A percentile compares a stretch with the other conserved stretches of the same genome.
Evolutionary conservation across 2,329 filamentous ascomycete genomes (phyloP).

Genomic region (Penicillium paneum): DNA sequence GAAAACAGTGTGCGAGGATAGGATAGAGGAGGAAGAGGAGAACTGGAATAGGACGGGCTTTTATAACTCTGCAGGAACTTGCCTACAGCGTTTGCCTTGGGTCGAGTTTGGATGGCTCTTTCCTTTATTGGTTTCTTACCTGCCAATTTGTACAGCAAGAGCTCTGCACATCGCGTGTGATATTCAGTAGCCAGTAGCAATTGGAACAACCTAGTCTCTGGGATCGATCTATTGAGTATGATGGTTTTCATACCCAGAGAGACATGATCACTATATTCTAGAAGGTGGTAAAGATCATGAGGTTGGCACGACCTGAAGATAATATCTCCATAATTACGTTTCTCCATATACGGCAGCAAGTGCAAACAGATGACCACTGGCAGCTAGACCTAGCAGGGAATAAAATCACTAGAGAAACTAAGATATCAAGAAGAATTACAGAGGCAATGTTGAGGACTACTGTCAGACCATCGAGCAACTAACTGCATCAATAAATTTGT

Average conservation of each 20-base stretch:
- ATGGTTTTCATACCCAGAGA: background rate
- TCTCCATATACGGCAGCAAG: background rate
- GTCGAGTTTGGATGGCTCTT: background rate
- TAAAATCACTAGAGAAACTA: background rate
- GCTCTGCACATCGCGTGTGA: background rate
- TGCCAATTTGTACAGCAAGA: background rate
- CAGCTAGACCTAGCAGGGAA: background rate
- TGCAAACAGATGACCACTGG: background rate
- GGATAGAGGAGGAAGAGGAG: background rate
- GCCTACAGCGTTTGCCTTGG: background rate
- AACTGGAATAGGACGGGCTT: background rate
- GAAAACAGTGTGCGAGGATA: background rate
- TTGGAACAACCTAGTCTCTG: background rate
- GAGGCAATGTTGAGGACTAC: background rate
- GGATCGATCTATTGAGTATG: too few relatives aligned
- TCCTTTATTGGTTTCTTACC: background rate
- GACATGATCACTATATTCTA: background rate
- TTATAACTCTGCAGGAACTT: slow-evolving; percentile 4
- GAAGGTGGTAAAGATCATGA: background rate
- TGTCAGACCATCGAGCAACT: background rate
- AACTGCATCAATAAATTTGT: background rate
- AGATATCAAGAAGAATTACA: background rate
- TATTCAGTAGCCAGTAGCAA: background rate
- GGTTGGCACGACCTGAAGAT: background rate
- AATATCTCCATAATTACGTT: background rate